Evolutionary conservation across 352 stramenopile genomes (phyloP).

Genomic region (Saprolegnia parasitica): DNA sequence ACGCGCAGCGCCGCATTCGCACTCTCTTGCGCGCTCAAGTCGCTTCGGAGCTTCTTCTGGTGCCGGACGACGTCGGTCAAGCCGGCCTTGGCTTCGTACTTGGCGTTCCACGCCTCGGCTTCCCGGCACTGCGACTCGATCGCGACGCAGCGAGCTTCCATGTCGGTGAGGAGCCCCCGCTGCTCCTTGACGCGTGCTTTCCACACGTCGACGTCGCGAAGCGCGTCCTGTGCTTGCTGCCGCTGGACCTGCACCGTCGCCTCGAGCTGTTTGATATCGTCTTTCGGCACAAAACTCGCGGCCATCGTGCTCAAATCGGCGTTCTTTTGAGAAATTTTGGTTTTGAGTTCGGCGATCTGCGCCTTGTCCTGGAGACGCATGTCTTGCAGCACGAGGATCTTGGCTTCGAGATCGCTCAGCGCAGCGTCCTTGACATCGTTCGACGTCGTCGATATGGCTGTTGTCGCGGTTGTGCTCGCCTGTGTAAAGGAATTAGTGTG

Average conservation of each 20-base stretch:
- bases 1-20: constrained; percentile 55
- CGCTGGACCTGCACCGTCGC: constrained; percentile 36
- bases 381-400: constrained; percentile 63
- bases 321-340: constrained; percentile 54
- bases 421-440: constrained; percentile 14
- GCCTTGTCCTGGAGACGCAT: constrained; percentile 57
- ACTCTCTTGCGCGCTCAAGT: constrained; percentile 55
- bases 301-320: constrained; percentile 39
- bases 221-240: constrained; percentile 31
- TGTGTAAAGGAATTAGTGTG: background rate
- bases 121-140: constrained; percentile 57
- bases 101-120: constrained; percentile 55
- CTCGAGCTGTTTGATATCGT: constrained; percentile 15
- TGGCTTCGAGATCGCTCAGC: constrained; percentile 46
- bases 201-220: constrained; percentile 40
- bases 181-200: constrained; percentile 52
- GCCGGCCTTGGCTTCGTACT: constrained; percentile 59
- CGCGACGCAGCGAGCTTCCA: constrained; percentile 50
- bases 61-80: constrained; percentile 69
- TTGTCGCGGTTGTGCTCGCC: background rate
- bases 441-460: background rate
- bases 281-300: constrained; percentile 37
- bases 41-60: constrained; percentile 64
- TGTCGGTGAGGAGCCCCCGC: constrained; percentile 40
- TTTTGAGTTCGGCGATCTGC: constrained; percentile 51